Percentiles rank a stretch among this genome's conserved stretches.
These are phyloP conservation scores for Lonicera japonica DNA, from an alignment of 129 eudicot genomes.

Conservation along the genomic window DNA sequence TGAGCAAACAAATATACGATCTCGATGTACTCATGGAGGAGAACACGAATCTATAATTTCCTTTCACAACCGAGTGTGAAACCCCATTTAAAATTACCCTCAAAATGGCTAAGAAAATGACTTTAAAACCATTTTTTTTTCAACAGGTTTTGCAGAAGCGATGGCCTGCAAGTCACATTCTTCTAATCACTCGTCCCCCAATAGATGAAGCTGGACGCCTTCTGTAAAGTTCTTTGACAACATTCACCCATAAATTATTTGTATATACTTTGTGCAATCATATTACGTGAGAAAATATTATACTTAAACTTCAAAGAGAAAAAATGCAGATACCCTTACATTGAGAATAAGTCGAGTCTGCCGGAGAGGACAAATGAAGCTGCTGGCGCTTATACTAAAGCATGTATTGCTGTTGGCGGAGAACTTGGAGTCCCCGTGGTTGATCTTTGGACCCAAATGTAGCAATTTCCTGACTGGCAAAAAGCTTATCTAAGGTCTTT, in stretches of 20 bases:
- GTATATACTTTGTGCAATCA: neutral
- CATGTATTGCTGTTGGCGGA: constrained; percentile 51
- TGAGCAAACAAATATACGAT: no score
- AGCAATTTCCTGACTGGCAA: constrained; percentile 50
- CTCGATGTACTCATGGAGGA: no score
- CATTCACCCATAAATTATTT: neutral
- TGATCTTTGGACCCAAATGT: constrained; percentile 72
- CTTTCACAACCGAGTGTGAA: no score
- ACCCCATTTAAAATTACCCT: no score
- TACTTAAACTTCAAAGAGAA: neutral
- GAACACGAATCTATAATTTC: no score
- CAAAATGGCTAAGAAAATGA: no score
- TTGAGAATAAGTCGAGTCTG: constrained; percentile 36
- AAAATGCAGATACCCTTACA: constrained; percentile 30
- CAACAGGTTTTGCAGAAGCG: constrained; percentile 51
- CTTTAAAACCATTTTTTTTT: no score
- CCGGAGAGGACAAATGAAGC: constrained; percentile 77
- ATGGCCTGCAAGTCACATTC: constrained; percentile 49
- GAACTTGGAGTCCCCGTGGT: constrained; percentile 40
- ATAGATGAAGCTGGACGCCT: constrained; percentile 69
- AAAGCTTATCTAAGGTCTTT: constrained; percentile 42
- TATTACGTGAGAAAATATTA: neutral
- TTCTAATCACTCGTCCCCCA: constrained; percentile 79
- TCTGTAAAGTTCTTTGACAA: constrained; percentile 27
- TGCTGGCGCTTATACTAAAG: constrained; percentile 62